Percentiles rank a stretch among this genome's conserved stretches.
These are phyloP conservation scores for Jackrogersella minutella DNA, from an alignment of 495 filamentous ascomycete species.

Conservation along the genomic window DNA sequence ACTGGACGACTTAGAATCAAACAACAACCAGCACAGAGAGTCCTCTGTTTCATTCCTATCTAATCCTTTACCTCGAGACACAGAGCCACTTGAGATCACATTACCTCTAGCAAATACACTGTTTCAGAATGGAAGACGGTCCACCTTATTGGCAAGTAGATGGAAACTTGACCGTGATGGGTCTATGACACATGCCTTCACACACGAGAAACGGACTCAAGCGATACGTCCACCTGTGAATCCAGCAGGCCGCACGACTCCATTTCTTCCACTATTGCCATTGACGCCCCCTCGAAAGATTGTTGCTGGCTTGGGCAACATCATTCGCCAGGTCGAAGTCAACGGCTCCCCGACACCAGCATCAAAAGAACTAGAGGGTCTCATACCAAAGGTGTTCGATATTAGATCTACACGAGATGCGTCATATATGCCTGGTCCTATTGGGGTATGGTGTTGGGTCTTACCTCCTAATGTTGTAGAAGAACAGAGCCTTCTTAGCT, in stretches of 20 bases:
- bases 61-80: constrained; percentile 30
- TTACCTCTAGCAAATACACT: constrained; percentile 79
- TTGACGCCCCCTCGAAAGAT: constrained; percentile 72
- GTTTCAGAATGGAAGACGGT: constrained; percentile 72
- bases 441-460: constrained; percentile 82
- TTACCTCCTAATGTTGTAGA: constrained; percentile 50
- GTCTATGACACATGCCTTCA: constrained; percentile 17
- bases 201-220: constrained; percentile 42
- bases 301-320: constrained; percentile 78
- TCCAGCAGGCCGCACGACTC: constrained; percentile 16
- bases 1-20: constrained; percentile 8
- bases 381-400: constrained; percentile 67
- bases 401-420: constrained; percentile 36
- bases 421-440: constrained; percentile 49
- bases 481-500: constrained; percentile 22
- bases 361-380: constrained; percentile 75
- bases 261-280: constrained; percentile 64
- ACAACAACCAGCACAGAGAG: constrained; percentile 5
- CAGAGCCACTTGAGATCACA: constrained; percentile 46
- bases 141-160: constrained; percentile 65
- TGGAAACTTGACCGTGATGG: constrained; percentile 55
- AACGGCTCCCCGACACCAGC: constrained; percentile 66
- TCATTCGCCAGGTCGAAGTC: constrained; percentile 71
- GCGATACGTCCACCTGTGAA: constrained; percentile 23
- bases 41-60: constrained; percentile 37